These are phyloP conservation scores for Hypoxylon perforatum DNA, from an alignment of 495 filamentous ascomycete genomes.

Conservation along the genomic window DNA sequence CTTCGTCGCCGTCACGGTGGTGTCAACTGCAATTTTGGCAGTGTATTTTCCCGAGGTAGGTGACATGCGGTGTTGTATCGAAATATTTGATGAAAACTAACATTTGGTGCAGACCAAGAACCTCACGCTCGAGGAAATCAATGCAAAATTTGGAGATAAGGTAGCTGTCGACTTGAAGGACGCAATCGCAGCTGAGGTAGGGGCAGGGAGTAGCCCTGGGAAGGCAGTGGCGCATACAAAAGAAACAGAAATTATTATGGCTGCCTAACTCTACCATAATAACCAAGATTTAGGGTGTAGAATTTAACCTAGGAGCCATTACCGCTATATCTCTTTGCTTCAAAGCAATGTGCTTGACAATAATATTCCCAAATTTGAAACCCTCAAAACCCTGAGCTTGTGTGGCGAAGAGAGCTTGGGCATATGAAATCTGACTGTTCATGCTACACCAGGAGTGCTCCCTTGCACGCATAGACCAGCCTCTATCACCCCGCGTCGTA, in stretches of 20 bases:
- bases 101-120: constrained; percentile 1
- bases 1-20: constrained; percentile 17
- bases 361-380: too few relatives aligned
- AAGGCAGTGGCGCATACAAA: neutral
- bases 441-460: too few relatives aligned
- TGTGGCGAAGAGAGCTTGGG: too few relatives aligned
- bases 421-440: too few relatives aligned
- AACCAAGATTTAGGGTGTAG: neutral
- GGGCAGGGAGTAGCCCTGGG: neutral
- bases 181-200: constrained; percentile 4
- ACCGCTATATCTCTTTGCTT: too few relatives aligned
- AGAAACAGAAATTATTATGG: neutral
- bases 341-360: too few relatives aligned
- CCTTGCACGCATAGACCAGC: too few relatives aligned
- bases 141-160: constrained; percentile 11
- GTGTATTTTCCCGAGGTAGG: constrained; percentile 12
- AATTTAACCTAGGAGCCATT: too few relatives aligned
- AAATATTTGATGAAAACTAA: neutral
- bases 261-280: neutral
- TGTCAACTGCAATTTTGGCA: constrained; percentile 5
- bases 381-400: too few relatives aligned
- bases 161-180: constrained; percentile 11
- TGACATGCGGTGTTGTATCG: neutral
- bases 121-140: constrained; percentile 12
- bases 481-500: too few relatives aligned